phyloP scores from a whole-genome alignment of 2,329 filamentous ascomycete genomes.

The Fusarium liriodendri region DNA sequence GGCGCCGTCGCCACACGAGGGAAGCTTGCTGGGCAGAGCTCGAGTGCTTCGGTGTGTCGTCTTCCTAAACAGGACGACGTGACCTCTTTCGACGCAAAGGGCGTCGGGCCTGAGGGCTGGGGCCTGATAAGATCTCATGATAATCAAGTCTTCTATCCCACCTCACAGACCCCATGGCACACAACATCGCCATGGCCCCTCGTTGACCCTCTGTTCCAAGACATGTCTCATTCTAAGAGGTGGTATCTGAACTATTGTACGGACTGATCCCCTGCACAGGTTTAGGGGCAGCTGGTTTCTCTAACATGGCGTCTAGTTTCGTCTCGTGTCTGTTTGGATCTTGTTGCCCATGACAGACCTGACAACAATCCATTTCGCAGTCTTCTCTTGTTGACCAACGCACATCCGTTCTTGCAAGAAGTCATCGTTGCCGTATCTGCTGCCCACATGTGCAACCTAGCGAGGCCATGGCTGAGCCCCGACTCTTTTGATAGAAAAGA shows the following conservation, averaged over 20 bases:
- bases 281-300: background rate
- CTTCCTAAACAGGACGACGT: constrained; percentile 27
- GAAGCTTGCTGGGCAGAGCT: constrained; percentile 53
- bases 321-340: constrained; percentile 61
- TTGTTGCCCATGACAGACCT: constrained; percentile 58
- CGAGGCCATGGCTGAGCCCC: constrained; percentile 28
- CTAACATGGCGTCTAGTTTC: constrained; percentile 51
- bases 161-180: constrained; percentile 20
- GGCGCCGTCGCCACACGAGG: constrained; percentile 57
- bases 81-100: constrained; percentile 16
- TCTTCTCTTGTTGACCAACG: constrained; percentile 53
- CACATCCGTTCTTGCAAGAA: constrained; percentile 55
- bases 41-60: constrained; percentile 41
- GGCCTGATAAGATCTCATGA: constrained; percentile 10
- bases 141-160: constrained; percentile 28
- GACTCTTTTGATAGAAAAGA: constrained; percentile 47
- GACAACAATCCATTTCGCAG: constrained; percentile 58
- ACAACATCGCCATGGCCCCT: constrained; percentile 49
- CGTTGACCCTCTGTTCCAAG: constrained; percentile 59
- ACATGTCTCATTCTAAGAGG: constrained; percentile 61
- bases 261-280: background rate
- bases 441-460: constrained; percentile 57
- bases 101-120: constrained; percentile 15
- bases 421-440: constrained; percentile 61
- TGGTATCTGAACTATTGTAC: constrained; percentile 55